Evolutionary conservation across 2,329 filamentous ascomycete genomes (phyloP).

Genomic region (Paecilomyces formosus): DNA sequence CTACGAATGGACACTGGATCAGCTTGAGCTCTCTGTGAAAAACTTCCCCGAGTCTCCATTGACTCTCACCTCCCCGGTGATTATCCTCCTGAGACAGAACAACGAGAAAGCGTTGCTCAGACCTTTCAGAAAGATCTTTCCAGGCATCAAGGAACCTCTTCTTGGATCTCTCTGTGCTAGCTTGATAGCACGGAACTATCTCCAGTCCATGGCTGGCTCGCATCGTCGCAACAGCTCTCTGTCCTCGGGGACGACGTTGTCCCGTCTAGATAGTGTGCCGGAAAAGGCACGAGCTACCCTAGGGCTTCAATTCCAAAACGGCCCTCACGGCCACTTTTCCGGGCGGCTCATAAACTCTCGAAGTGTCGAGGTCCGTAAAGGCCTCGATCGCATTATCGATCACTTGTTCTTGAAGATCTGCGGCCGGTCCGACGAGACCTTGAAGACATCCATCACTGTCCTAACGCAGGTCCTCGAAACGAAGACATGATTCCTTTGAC

Average conservation of each 20-base stretch:
- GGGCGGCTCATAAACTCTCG: constrained; percentile 23
- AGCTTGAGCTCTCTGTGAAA: constrained; percentile 29
- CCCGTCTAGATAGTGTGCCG: constrained; percentile 22
- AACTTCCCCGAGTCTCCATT: constrained; percentile 28
- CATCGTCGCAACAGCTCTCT: constrained; percentile 16
- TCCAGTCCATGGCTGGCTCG: constrained; percentile 21
- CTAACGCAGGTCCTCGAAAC: constrained; percentile 31
- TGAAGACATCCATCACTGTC: constrained; percentile 31
- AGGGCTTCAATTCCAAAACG: constrained; percentile 21
- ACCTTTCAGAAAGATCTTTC: constrained; percentile 30
- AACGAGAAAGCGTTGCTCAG: constrained; percentile 26
- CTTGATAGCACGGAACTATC: constrained; percentile 30
- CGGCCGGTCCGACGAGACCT: constrained; percentile 24
- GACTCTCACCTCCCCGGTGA: constrained; percentile 30
- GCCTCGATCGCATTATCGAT: constrained; percentile 28
- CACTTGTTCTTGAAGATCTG: constrained; percentile 28
- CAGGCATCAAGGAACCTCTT: constrained; percentile 22
- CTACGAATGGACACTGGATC: constrained; percentile 32
- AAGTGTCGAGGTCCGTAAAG: constrained; percentile 20
- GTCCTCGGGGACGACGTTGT: constrained; percentile 9
- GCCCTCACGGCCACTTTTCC: constrained; percentile 18
- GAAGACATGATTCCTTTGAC: constrained; percentile 12
- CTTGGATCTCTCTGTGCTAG: constrained; percentile 30
- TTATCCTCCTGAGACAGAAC: constrained; percentile 29
- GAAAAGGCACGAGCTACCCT: constrained; percentile 26